These are phyloP conservation scores for Hamigera avellanea DNA, from an alignment of 495 filamentous ascomycete genomes.

Conservation along the genomic window DNA sequence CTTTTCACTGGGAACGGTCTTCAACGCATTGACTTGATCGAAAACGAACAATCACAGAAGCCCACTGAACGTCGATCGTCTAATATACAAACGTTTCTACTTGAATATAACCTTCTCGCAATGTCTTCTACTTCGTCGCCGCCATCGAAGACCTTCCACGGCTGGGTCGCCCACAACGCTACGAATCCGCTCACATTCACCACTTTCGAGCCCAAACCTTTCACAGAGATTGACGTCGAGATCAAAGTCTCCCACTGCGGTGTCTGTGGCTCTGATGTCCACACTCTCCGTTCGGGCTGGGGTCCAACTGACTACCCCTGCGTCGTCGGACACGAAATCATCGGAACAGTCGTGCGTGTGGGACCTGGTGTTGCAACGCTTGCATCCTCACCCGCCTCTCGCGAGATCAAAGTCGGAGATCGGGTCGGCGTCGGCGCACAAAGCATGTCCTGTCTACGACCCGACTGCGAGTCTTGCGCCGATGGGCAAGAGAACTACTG, in stretches of 20 bases:
- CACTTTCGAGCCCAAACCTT: slow-evolving; percentile 66
- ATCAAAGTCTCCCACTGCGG: slow-evolving; percentile 62
- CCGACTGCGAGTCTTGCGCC: slow-evolving; percentile 60
- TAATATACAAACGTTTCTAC: too few species aligned
- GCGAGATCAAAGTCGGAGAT: slow-evolving; percentile 59
- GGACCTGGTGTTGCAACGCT: slow-evolving; percentile 31
- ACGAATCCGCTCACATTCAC: slow-evolving; percentile 63
- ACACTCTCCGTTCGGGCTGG: slow-evolving; percentile 69
- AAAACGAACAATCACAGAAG: too few species aligned
- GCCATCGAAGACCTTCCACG: slow-evolving; percentile 48
- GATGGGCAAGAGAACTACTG: slow-evolving; percentile 58
- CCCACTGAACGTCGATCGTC: too few species aligned
- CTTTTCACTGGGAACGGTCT: too few species aligned
- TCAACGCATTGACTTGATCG: too few species aligned
- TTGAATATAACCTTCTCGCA: too few species aligned
- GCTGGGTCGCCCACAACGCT: slow-evolving; percentile 66
- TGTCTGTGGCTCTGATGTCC: slow-evolving; percentile 70
- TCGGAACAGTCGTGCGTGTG: slow-evolving; percentile 61
- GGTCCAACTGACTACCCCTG: slow-evolving; percentile 56
- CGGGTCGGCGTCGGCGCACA: slow-evolving; percentile 83
- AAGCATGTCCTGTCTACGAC: slow-evolving; percentile 49
- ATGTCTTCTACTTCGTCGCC: slow-evolving; percentile 2
- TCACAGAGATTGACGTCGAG: slow-evolving; percentile 61
- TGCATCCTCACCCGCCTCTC: slow-evolving; percentile 36
- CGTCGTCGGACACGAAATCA: slow-evolving; percentile 76